Conservation (phyloP, 2,329 filamentous ascomycete species). For the Tolypocladium ovalisporum region DNA sequence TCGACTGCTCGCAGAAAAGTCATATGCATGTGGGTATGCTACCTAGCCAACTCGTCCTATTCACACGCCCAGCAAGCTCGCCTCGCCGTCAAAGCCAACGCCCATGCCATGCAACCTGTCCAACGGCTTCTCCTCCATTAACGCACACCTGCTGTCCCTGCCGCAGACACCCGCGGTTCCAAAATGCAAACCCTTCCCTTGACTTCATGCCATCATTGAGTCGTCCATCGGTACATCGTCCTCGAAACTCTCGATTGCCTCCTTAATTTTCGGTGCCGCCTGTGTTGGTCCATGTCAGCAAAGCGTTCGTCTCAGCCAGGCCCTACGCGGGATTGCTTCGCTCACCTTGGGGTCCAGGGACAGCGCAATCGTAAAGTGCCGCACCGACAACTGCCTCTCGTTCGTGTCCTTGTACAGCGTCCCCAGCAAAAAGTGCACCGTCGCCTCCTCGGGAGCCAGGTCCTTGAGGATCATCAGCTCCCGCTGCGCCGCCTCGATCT, state of each 20-base stretch:
- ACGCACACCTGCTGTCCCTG: constrained; percentile 4
- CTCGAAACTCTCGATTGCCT: constrained; percentile 87
- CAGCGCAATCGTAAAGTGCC: constrained; percentile 87
- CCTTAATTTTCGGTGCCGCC: constrained; percentile 91
- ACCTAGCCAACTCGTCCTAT: not conserved
- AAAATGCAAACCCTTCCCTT: constrained; percentile 7
- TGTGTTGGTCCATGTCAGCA: constrained; percentile 22
- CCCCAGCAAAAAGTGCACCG: constrained; percentile 89
- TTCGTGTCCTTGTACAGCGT: constrained; percentile 66
- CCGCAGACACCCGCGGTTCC: not conserved
- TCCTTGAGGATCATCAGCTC: constrained; percentile 87
- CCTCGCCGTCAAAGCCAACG: constrained; percentile 7
- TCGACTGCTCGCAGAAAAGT: not conserved
- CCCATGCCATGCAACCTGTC: constrained; percentile 24
- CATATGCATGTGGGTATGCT: not conserved
- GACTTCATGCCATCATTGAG: constrained; percentile 47
- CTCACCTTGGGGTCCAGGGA: constrained; percentile 92
- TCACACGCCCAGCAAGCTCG: not conserved
- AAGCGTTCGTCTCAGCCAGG: not conserved
- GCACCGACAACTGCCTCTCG: constrained; percentile 70
- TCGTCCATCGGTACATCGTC: constrained; percentile 64
- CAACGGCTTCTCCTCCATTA: constrained; percentile 6
- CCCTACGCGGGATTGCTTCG: too few species aligned
- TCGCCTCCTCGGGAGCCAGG: constrained; percentile 85
- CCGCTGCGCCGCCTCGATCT: constrained; percentile 59